These are phyloP conservation scores for Hanseniaspora uvarum DNA, from an alignment of 1,139 yeast species.

Conservation along the genomic window DNA sequence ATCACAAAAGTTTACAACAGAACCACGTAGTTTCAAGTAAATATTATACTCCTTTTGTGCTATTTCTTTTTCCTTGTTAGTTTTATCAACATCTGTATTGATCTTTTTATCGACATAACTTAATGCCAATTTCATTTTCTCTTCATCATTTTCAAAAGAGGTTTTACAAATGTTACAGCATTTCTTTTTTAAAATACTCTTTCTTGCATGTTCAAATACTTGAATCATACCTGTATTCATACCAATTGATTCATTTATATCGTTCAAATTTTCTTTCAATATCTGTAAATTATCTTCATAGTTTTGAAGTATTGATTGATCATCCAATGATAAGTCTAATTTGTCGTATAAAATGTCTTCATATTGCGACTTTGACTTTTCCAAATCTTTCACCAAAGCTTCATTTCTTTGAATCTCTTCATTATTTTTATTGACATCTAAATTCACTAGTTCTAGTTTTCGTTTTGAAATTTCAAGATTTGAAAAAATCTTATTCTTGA, in stretches of 20 bases:
- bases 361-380: background rate
- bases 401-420: background rate
- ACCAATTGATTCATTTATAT: constrained; percentile 4
- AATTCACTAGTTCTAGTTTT: constrained; percentile 20
- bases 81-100: background rate
- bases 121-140: constrained; percentile 6
- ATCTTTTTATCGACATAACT: constrained; percentile 8
- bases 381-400: background rate
- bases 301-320: background rate
- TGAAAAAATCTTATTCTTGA: background rate
- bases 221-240: constrained; percentile 8
- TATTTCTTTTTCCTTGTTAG: background rate
- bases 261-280: constrained; percentile 2
- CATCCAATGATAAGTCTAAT: background rate
- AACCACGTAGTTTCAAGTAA: background rate
- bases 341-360: background rate
- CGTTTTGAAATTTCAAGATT: background rate
- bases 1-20: background rate
- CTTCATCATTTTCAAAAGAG: background rate
- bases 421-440: constrained; percentile 17
- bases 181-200: constrained; percentile 1
- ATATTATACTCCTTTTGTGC: background rate
- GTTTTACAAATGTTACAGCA: constrained; percentile 12
- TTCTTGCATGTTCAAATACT: constrained; percentile 11
- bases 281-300: background rate